Evolutionary conservation across 2,329 filamentous ascomycete genomes (phyloP), one percentile per base, ranked within the genome.

Genomic region (Stylonectria norvegica): DNA sequence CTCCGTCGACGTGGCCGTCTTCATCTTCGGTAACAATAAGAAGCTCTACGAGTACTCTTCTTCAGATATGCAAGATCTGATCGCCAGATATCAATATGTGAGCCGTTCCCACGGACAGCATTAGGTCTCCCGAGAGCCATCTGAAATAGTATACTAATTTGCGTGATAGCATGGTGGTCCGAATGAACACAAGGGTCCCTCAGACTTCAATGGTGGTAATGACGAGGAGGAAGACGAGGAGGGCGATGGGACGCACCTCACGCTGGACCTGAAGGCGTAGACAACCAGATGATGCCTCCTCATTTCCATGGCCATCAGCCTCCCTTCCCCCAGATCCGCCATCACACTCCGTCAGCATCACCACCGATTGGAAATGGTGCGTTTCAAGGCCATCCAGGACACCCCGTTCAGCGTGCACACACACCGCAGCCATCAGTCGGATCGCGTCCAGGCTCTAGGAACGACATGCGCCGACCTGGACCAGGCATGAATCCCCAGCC

Each of bases 31-130:
- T 50, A 90, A 88, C 70, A 98, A 98, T 69, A 98, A 97, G 77
- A 97, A 97, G 71, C 78, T 98, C 18, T 96, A 97, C 68, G 89
- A 98, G 67, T 98, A 95, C 66, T 97, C 90, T 10, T 97, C 91
- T 14, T 76, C 81, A 55, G 89, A 96, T 65, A 95, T 98, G 78
- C 85, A 85, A 63, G 89, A 96, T 50, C 86, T 94, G 35, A 81
- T 98, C 52, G 79, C 79, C 36, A 80, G 89, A 63, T 94, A 95
- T 62, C 84, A 89, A 80, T 95, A 90, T 67, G 91, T 96, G 73
- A 58, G 89, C 79, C 36, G 18, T 36, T 35, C 40, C 34, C 27
- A 35, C 30, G 43, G 17, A 36, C 43, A 22, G 17, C 41, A 17
- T n/a, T n/a, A n/a, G n/a, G n/a, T n/a, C n/a, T n/a, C n/a, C n/a